Base-by-base conservation (phyloP, 108 stramenopile genomes). In the Ochromonas danica region DNA sequence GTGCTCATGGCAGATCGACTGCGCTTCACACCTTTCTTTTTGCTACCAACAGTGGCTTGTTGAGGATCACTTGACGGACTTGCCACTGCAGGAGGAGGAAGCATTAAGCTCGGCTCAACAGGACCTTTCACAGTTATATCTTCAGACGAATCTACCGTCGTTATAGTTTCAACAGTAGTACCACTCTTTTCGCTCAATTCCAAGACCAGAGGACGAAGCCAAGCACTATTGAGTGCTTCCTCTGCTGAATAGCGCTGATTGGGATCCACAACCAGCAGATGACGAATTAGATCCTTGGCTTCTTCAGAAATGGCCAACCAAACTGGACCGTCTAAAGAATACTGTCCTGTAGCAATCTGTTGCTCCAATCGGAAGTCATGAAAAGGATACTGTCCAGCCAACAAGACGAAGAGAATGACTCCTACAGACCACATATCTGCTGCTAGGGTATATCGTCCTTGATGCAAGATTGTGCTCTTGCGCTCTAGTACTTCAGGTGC, bases 301-400 rank as follows among this genome's bases (percentile, higher is more conserved):
- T 94, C 96, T 1, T 75, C 80, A 1, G 91, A 90, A 1, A 96
- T 86, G 27, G 88, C 80, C 30, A 85, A 85, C 93, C 93, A 96
- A 82, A 92, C 92, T 61, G 92, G 92, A 61, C 90, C 90, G 62
- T 93, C 91, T 79, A 94, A 94, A 74, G 79, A 70, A 41, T 77
- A 80, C 22, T 80, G 33, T 45, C 63, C 84, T 3, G 27, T 74
- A 35, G 27, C 43, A 43, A 82, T 79, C 28, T 60, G 71, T 27
- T 70, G 71, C 22, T 71, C 79, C 39, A 83, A 74, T 43, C 30
- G 39, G 1, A 36, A 2, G 1, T 17, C 79, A 35, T 79, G 14
- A 61, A 62, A 61, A 28, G 61, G 79, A 38, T 35, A 70, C 40
- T 36, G 28, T 33, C 82, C 51, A 1, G 25, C 63, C 3, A 84